These are phyloP conservation scores for Saccharomycopsis lassenensis DNA, from an alignment of 805 yeast genomes.

Conservation along the genomic window DNA sequence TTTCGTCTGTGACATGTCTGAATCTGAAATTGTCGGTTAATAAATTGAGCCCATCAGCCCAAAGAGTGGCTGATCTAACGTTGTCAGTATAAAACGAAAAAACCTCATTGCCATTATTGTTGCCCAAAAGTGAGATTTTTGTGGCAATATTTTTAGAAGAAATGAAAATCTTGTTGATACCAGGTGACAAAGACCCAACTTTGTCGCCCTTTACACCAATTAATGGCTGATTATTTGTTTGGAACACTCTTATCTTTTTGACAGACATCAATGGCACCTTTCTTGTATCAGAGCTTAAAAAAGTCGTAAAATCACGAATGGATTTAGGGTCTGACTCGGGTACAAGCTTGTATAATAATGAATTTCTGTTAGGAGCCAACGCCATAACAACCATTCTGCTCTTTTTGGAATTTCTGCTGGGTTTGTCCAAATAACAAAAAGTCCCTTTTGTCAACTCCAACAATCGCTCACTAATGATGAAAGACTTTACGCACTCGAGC, in stretches of 20 bases:
- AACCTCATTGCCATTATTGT: neutral
- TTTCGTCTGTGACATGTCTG: conserved; percentile 7
- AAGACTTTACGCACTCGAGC: conserved; percentile 10
- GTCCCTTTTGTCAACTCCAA: conserved; percentile 14
- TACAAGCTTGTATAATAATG: neutral
- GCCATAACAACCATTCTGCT: conserved; percentile 1
- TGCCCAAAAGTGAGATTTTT: conserved; percentile 6
- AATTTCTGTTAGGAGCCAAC: conserved; percentile 6
- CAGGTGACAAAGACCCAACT: conserved; percentile 1
- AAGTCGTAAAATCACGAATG: conserved; percentile 1
- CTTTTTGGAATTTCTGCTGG: conserved; percentile 1
- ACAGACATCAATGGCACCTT: conserved; percentile 4
- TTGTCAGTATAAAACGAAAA: conserved; percentile 14
- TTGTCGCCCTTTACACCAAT: neutral
- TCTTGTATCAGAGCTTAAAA: conserved; percentile 4
- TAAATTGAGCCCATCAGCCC: conserved; percentile 15
- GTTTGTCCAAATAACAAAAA: conserved; percentile 10
- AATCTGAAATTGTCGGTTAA: conserved; percentile 10
- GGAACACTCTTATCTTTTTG: conserved; percentile 7
- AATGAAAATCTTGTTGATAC: conserved; percentile 3
- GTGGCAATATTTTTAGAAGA: conserved; percentile 11
- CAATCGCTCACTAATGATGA: conserved; percentile 13
- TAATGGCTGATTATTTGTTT: neutral
- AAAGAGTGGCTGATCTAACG: conserved; percentile 6
- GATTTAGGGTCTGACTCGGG: too few species aligned